These are phyloP conservation scores for Aspergillus sp. DNA, from an alignment of 2,329 filamentous ascomycete species.

Conservation along the genomic window DNA sequence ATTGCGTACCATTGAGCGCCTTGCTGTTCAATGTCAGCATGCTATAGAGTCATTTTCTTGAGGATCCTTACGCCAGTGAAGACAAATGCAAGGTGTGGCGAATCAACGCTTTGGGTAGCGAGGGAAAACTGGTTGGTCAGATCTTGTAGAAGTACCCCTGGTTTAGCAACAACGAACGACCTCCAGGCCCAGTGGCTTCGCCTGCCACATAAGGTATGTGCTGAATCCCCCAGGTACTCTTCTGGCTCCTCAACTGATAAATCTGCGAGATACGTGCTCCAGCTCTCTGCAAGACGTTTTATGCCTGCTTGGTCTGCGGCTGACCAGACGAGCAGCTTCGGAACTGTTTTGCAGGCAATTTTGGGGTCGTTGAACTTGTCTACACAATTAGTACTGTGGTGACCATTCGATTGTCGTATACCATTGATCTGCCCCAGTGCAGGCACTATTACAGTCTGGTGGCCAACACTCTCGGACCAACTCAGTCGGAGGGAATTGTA, in stretches of 20 bases:
- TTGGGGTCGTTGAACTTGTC: too few species aligned
- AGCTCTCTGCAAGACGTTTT: conserved; percentile 2
- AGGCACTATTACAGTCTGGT: conserved; percentile 4
- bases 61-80: conserved; percentile 2
- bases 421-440: not conserved
- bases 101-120: not conserved
- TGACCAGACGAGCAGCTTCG: conserved; percentile 14
- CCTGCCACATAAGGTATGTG: conserved; percentile 8
- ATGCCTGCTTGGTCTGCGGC: conserved; percentile 14
- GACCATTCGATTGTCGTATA: not conserved
- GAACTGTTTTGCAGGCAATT: not conserved
- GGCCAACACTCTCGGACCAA: not conserved
- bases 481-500: conserved; percentile 7
- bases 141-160: not conserved
- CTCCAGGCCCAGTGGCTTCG: conserved; percentile 4
- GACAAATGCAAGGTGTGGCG: not conserved
- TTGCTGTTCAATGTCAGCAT: conserved; percentile 18
- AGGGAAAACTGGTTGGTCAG: not conserved
- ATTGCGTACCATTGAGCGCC: conserved; percentile 34
- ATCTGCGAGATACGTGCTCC: not conserved
- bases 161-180: not conserved
- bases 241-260: not conserved
- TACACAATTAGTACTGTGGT: too few species aligned
- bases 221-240: not conserved
- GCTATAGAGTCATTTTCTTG: not conserved